phyloP scores from a whole-genome alignment of 2,329 filamentous ascomycete species.

The Talaromyces rugulosus region DNA sequence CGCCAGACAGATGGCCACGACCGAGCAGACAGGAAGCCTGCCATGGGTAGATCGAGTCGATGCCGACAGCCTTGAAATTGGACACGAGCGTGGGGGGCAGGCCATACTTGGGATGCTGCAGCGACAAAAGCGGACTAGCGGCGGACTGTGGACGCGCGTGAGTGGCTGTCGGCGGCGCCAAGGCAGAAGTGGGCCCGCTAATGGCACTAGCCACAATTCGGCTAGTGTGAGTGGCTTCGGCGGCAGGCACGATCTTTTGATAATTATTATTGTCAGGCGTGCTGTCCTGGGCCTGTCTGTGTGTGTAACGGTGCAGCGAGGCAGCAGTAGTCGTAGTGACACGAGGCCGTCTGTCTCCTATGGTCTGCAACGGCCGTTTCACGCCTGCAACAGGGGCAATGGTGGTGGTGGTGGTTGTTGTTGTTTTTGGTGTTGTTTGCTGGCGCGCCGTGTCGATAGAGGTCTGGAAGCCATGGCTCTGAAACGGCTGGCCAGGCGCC shows the following conservation, averaged over 20 bases:
- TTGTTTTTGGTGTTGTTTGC: conserved; percentile 28
- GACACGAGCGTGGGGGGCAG: conserved; percentile 57
- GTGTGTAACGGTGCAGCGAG: neutral
- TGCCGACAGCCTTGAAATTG: conserved; percentile 65
- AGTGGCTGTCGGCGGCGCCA: conserved; percentile 2
- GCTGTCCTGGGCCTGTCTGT: neutral
- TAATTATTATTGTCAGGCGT: neutral
- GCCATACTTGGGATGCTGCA: conserved; percentile 61
- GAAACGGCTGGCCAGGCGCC: conserved; percentile 20
- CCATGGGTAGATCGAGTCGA: conserved; percentile 72
- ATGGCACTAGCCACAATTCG: conserved; percentile 41
- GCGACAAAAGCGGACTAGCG: conserved; percentile 48
- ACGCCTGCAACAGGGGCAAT: neutral
- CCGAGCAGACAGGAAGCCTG: conserved; percentile 70
- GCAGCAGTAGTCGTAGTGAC: neutral
- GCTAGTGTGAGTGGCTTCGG: conserved; percentile 20
- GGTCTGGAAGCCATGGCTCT: conserved; percentile 52
- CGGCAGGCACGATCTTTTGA: conserved; percentile 23
- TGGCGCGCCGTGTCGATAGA: conserved; percentile 40
- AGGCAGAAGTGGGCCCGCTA: conserved; percentile 7
- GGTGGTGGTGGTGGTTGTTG: conserved; percentile 25
- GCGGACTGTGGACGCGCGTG: neutral
- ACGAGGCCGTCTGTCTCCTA: neutral
- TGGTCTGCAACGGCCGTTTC: neutral
- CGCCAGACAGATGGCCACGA: conserved; percentile 60